Base-by-base conservation (phyloP, 371 early-diverging fungal species). In the Dinochytrium kinnereticum region DNA sequence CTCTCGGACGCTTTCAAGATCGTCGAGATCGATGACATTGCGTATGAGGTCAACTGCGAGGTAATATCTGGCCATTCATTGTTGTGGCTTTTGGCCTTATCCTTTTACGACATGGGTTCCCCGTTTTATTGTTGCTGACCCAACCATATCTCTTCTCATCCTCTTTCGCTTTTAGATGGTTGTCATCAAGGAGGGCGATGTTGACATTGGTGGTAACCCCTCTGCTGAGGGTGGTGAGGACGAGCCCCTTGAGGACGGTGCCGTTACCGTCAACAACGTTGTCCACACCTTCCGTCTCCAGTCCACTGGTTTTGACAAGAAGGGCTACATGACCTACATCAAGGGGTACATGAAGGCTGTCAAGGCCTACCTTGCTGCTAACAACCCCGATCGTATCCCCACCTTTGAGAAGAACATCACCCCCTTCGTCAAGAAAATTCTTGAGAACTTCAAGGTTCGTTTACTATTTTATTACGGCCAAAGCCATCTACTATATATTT, bases 121-220 rank as follows among this genome's bases (percentile, higher is more conserved):
- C 68, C 28, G 21, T 21, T 26, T 65, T n/a, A 39, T 3, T 33
- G 5, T 30, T 57, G 21, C 19, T n/a, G 15, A 24, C 33, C 26
- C 70, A 15, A 26, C 5, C 50, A 26, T 13, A 49, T n/a, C 10
- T 19, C 19, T 19, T 24, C 53, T 30, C 49, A 33, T 24, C 15
- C 24, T 7, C 10, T 44, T 65, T 49, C 39, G 28, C 68, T 3
- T 70, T 31, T 75, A 76, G 82, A 89, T 91, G 89, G 84, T 93
- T 82, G 84, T 84, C 40, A 69, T 92, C 75, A 77, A 76, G 24
- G 88, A 82, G 33, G 95, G 86, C 73, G 90, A 94, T 71, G 85
- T 96, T 69, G 93, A 97, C 80, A 95, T 93, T 76, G 96, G 96
- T 86, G 97, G 95, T 85, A 95, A 96, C 89, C 90, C 96, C 69